These are phyloP conservation scores for Phanerodontia chrysosporium DNA, from an alignment of 768 basidiomycete species.

Conservation along the genomic window DNA sequence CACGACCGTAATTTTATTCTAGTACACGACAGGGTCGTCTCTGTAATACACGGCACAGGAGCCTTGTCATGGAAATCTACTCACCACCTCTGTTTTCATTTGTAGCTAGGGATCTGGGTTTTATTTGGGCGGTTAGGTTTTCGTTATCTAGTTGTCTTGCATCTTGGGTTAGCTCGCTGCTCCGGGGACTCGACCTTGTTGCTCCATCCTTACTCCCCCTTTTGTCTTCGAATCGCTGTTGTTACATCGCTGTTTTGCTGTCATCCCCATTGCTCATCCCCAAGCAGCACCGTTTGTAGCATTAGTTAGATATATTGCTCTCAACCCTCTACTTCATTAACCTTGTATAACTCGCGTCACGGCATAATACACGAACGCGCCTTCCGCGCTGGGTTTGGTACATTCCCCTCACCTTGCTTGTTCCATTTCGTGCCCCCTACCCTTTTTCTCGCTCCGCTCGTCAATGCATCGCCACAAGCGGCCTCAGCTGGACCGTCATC, in stretches of 20 bases:
- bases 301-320: background rate
- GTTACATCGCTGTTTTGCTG: slow-evolving; percentile 1
- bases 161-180: slow-evolving; percentile 7
- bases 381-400: slow-evolving; percentile 8
- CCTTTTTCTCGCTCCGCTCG: background rate
- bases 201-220: background rate
- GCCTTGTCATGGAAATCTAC: slow-evolving; percentile 5
- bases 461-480: too few relatives aligned
- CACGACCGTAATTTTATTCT: slow-evolving; percentile 6
- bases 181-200: background rate
- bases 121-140: background rate
- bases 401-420: background rate
- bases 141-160: slow-evolving; percentile 2
- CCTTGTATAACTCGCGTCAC: slow-evolving; percentile 4
- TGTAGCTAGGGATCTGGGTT: slow-evolving; percentile 3
- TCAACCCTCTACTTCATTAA: background rate
- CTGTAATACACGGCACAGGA: slow-evolving; percentile 15
- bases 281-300: slow-evolving; percentile 11
- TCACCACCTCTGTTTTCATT: background rate
- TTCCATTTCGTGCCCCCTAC: background rate
- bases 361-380: slow-evolving; percentile 12
- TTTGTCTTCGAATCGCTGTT: background rate
- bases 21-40: slow-evolving; percentile 11
- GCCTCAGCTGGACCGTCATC: too few relatives aligned
- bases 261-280: background rate